A percentile compares a stretch with the other conserved stretches of the same genome.
Conservation (phyloP, 805 yeast genomes). For the Candida pini region DNA sequence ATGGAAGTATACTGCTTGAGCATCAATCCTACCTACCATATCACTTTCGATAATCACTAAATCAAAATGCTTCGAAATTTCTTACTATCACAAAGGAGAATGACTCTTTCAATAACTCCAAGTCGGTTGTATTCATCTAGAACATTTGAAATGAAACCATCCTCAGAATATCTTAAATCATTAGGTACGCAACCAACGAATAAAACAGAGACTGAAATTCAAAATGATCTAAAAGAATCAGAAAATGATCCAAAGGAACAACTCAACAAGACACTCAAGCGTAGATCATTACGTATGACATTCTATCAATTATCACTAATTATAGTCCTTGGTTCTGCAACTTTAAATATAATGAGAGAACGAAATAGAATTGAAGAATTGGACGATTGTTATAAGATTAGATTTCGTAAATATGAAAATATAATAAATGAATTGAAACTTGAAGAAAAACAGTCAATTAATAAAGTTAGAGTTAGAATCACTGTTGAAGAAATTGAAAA, state of each 20-base stretch:
- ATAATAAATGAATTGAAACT: constrained; percentile 14
- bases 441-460: constrained; percentile 8
- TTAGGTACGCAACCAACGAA: constrained; percentile 26
- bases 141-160: too few relatives aligned
- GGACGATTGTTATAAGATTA: constrained; percentile 33
- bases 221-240: constrained; percentile 4
- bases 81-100: too few relatives aligned
- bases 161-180: constrained; percentile 18
- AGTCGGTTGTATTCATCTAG: too few relatives aligned
- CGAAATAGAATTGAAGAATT: constrained; percentile 39
- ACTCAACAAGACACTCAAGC: neutral
- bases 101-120: too few relatives aligned
- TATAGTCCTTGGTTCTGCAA: constrained; percentile 33
- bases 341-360: constrained; percentile 41
- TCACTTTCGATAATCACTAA: too few relatives aligned
- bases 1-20: too few relatives aligned
- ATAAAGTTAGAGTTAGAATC: constrained; percentile 3
- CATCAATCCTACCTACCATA: too few relatives aligned
- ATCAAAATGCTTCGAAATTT: too few relatives aligned
- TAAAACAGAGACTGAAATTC: constrained; percentile 7
- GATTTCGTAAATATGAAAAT: constrained; percentile 31
- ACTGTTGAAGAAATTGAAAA: constrained; percentile 33
- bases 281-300: constrained; percentile 27
- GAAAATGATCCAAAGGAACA: neutral
- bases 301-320: constrained; percentile 27